Evolutionary conservation across 805 yeast genomes (phyloP), one percentile per base, ranked within the genome.

Genomic region (Sugiyamaella floridensis): DNA sequence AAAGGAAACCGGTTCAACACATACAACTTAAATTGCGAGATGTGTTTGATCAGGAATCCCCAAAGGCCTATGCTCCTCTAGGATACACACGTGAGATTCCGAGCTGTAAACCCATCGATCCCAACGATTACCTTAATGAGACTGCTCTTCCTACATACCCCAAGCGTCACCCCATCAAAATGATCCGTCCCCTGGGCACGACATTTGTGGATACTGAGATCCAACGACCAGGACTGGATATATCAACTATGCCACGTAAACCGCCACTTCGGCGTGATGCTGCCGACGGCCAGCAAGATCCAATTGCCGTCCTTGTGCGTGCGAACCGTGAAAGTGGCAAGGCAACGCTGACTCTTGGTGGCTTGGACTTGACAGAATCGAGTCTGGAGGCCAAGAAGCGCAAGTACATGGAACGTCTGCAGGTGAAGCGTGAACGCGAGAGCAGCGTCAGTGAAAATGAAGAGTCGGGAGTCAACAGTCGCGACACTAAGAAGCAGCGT

Each of bases 161-260:
- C 16, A 37, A 45, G 29, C 52, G 60, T 40, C 62, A 61, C 6
- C 63, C 67, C 1, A 55, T 60, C 20, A 57, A 61, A 12, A 53
- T 67, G 12, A 40, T 53, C 14, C 40, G 45, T 15, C 59, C 63
- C 10, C 57, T 67, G 18, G 62, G 58, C 14, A 54, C 65, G 15
- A 67, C 70, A 3, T 67, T 59, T 48, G 59, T 55, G 19, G 69
- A 66, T 40, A 67, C 71, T 1, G 66, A 66, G 51, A 26, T 46
- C 20, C 40, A 47, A 20, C 48, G 52, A 20, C 53, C 60, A 7
- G 37, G 37, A 32, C 37, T 32, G n/a, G 53, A 56, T 34, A 37
- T 52, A 43, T 29, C 52, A 11, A 54, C 46, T 1, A 48, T 52
- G 29, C 34, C 55, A 10, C 48, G 51, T 49, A 46, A 8, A 29